Conservation (phyloP, 345 rosid species). For the Eutrema japonicum region DNA sequence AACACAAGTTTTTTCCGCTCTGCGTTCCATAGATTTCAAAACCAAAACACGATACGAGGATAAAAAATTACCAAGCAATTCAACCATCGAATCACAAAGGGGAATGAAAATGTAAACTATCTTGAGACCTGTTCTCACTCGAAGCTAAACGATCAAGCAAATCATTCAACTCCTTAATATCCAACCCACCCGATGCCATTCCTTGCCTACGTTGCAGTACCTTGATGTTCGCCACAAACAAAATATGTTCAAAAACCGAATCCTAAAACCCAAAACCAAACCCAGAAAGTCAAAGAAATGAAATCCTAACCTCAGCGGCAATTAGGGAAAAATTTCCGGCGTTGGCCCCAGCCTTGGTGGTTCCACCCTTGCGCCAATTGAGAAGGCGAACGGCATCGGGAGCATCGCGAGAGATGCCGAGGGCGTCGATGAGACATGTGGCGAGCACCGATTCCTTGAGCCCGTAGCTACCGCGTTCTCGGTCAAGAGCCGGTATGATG, state of each 20-base stretch:
- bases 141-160: slow-evolving; percentile 84
- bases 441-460: slow-evolving; percentile 96
- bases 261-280: background rate
- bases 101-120: background rate
- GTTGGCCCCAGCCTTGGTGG: slow-evolving; percentile 63
- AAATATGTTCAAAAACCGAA: background rate
- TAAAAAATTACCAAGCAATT: background rate
- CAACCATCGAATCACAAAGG: background rate
- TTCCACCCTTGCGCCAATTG: slow-evolving; percentile 95
- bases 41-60: background rate
- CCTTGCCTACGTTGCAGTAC: slow-evolving; percentile 86
- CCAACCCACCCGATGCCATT: slow-evolving; percentile 71
- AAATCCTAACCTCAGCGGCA: slow-evolving; percentile 63
- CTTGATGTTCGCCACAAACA: slow-evolving; percentile 37
- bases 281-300: background rate
- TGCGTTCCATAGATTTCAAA: slow-evolving; percentile 33
- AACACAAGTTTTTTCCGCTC: slow-evolving; percentile 69
- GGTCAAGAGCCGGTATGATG: slow-evolving; percentile 82
- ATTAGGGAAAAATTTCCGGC: slow-evolving; percentile 87
- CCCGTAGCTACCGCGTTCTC: slow-evolving; percentile 90
- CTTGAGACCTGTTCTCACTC: slow-evolving; percentile 64
- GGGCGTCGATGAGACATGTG: slow-evolving; percentile 79
- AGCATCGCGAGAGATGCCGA: slow-evolving; percentile 89
- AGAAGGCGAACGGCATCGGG: slow-evolving; percentile 80
- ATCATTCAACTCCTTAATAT: slow-evolving; percentile 73